Percentiles rank a stretch among this genome's conserved stretches.
These are phyloP conservation scores for Leptosphaerulina australis DNA, from an alignment of 2,329 filamentous ascomycete genomes.

Conservation along the genomic window DNA sequence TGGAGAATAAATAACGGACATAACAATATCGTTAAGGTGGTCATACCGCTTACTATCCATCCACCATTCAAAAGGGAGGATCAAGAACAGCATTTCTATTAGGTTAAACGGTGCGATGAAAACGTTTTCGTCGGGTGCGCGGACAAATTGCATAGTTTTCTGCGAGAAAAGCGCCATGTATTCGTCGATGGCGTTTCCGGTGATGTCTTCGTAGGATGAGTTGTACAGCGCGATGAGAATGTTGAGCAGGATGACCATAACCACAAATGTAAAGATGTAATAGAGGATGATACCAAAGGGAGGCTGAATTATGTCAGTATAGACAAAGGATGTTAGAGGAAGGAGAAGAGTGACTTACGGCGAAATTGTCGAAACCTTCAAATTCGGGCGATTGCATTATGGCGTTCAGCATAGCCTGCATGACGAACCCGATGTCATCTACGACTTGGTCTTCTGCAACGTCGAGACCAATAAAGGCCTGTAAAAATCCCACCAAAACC, in stretches of 20 bases:
- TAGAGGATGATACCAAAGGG: constrained; percentile 95
- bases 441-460: constrained; percentile 71
- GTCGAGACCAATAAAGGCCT: constrained; percentile 92
- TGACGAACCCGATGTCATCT: constrained; percentile 73
- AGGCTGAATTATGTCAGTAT: constrained; percentile 51
- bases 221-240: constrained; percentile 98
- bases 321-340: background rate
- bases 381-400: constrained; percentile 94
- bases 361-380: constrained; percentile 84
- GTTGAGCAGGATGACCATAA: constrained; percentile 94
- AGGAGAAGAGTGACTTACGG: constrained; percentile 45
- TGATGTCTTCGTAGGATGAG: constrained; percentile 93
- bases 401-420: constrained; percentile 84
- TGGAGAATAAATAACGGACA: constrained; percentile 84
- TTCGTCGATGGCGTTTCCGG: constrained; percentile 90
- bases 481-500: constrained; percentile 84
- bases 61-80: constrained; percentile 94
- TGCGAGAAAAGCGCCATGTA: constrained; percentile 92
- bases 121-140: constrained; percentile 96
- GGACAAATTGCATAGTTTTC: constrained; percentile 96
- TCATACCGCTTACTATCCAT: constrained; percentile 76
- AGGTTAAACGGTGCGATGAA: constrained; percentile 97
- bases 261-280: constrained; percentile 96
- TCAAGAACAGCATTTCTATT: constrained; percentile 80
- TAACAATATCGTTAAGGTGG: constrained; percentile 83